A percentile compares a stretch with the other conserved stretches of the same genome.
Conservation (phyloP, 2,329 filamentous ascomycete genomes). For the Ophiobolus disseminans region DNA sequence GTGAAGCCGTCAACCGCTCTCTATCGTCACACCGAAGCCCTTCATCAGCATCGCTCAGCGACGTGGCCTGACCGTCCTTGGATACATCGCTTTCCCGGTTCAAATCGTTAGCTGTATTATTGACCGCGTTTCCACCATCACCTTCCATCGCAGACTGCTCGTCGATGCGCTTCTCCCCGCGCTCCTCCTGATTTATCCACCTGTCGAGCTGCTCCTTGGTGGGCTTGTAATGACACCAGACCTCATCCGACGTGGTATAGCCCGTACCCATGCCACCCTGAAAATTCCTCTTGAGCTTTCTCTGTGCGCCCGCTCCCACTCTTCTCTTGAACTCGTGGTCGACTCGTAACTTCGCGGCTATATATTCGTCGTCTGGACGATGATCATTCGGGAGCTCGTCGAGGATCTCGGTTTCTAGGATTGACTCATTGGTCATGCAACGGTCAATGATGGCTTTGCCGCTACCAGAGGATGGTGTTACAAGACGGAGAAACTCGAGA, state of each 20-base stretch:
- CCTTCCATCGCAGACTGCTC: constrained; percentile 17
- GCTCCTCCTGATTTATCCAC: constrained; percentile 30
- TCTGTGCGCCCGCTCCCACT: constrained; percentile 54
- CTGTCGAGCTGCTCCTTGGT: constrained; percentile 32
- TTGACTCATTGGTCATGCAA: constrained; percentile 61
- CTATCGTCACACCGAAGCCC: constrained; percentile 1
- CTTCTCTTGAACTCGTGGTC: constrained; percentile 64
- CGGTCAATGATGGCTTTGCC: constrained; percentile 56
- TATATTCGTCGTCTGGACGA: constrained; percentile 65
- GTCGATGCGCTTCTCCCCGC: constrained; percentile 29
- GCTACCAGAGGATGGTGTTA: constrained; percentile 49
- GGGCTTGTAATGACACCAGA: constrained; percentile 61
- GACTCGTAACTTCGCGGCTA: constrained; percentile 64
- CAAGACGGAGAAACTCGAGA: constrained; percentile 67
- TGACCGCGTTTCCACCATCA: background rate
- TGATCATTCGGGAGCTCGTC: constrained; percentile 60
- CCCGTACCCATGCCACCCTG: constrained; percentile 43
- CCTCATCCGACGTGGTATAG: constrained; percentile 55
- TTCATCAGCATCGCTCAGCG: constrained; percentile 7
- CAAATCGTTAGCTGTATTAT: background rate
- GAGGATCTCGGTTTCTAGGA: constrained; percentile 56
- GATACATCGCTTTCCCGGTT: background rate
- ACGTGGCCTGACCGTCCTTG: background rate
- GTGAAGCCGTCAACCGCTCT: constrained; percentile 1
- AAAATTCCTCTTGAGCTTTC: constrained; percentile 42